phyloP scores from a whole-genome alignment of 2,329 filamentous ascomycete species.

The Dactylellina drechsleri region DNA sequence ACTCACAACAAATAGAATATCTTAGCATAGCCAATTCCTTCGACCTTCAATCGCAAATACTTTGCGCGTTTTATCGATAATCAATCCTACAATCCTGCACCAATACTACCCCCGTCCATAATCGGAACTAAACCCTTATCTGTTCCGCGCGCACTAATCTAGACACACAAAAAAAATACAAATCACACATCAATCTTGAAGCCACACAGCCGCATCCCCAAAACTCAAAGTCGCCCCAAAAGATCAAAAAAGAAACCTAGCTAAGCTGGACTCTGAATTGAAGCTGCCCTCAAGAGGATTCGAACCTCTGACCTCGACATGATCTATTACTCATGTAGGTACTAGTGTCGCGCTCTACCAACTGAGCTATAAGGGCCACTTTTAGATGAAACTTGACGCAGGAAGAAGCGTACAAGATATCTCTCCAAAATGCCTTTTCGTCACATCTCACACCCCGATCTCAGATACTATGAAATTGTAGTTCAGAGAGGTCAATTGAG shows the following conservation, averaged over 20 bases:
- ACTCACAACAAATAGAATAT: too few relatives aligned
- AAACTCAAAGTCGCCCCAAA: slow-evolving; percentile 1
- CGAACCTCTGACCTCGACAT: slow-evolving; percentile 52
- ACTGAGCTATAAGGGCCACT: slow-evolving; percentile 51
- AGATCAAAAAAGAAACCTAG: not conserved
- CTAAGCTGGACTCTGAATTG: not conserved
- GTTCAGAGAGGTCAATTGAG: too few relatives aligned
- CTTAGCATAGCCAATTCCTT: too few relatives aligned
- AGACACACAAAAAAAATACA: too few relatives aligned
- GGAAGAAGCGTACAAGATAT: not conserved
- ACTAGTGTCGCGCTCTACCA: slow-evolving; percentile 54
- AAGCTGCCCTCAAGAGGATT: slow-evolving; percentile 47
- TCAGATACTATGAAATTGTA: too few relatives aligned
- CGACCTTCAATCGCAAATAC: too few relatives aligned
- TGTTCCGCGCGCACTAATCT: too few relatives aligned
- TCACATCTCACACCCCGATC: too few relatives aligned
- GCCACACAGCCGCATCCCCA: not conserved
- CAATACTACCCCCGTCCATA: too few relatives aligned
- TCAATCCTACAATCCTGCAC: too few relatives aligned
- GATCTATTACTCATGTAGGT: not conserved
- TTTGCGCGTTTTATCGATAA: too few relatives aligned
- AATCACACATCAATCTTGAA: not conserved
- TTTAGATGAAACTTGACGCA: not conserved
- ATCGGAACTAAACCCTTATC: not conserved
- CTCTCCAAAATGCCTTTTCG: too few relatives aligned